A percentile compares a stretch with the other conserved stretches of the same genome.
These are phyloP conservation scores for Alternaria angustiovoidea DNA, from an alignment of 2,329 filamentous ascomycete genomes.

Conservation along the genomic window DNA sequence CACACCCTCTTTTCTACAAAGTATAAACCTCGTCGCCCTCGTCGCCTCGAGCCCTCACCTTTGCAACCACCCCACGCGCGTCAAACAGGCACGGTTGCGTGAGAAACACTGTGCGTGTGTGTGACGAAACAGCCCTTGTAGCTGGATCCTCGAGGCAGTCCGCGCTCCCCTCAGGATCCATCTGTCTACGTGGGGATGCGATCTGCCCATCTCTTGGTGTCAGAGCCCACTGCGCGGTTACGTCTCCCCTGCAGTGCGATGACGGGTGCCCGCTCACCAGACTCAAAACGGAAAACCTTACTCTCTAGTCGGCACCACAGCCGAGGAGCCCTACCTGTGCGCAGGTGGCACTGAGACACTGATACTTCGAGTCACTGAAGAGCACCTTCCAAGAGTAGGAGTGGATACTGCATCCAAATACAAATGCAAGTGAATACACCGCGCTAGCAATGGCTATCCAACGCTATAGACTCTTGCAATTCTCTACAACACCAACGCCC, in stretches of 20 bases:
- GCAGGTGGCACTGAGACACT: conserved; percentile 6
- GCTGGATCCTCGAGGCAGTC: background rate
- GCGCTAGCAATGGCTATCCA: background rate
- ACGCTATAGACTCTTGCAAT: conserved; percentile 2
- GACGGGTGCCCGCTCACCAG: conserved; percentile 13
- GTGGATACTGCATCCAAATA: background rate
- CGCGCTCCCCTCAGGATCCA: background rate
- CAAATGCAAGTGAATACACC: conserved; percentile 1
- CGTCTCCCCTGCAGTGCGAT: conserved; percentile 12
- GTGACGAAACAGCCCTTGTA: conserved; percentile 6
- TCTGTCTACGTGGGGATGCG: background rate
- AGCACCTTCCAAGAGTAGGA: background rate
- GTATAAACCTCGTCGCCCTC: background rate
- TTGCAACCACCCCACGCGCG: background rate
- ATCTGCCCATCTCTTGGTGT: conserved; percentile 5
- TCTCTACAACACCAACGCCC: background rate
- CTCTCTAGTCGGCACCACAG: conserved; percentile 9
- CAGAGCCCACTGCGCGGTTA: conserved; percentile 2
- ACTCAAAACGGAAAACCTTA: conserved; percentile 3
- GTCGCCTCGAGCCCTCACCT: background rate
- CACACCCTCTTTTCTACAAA: background rate
- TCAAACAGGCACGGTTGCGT: conserved; percentile 13
- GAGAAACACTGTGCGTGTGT: conserved; percentile 9
- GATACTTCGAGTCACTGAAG: background rate
- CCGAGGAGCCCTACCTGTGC: conserved; percentile 8